Percentiles rank a stretch among this genome's conserved stretches.
Evolutionary conservation across 345 rosid genomes (phyloP).

Genomic region (Populus ilicifolia): DNA sequence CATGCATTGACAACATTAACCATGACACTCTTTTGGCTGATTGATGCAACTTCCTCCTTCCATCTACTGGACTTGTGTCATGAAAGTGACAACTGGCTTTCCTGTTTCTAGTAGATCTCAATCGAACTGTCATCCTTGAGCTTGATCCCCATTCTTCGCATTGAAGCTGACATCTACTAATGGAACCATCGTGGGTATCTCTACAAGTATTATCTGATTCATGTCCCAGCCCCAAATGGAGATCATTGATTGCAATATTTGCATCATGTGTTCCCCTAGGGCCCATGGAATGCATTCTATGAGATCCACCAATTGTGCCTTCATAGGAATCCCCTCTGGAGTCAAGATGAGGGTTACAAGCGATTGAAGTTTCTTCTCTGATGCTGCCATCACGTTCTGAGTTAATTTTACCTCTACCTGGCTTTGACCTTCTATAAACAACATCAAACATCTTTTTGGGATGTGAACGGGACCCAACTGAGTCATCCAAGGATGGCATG

Average conservation of each 20-base stretch:
- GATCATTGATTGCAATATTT: constrained; percentile 16
- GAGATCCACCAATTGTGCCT: constrained; percentile 36
- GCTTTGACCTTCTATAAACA: constrained; percentile 77
- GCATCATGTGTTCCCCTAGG: constrained; percentile 31
- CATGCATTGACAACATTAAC: constrained; percentile 74
- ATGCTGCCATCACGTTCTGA: constrained; percentile 33
- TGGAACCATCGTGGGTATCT: constrained; percentile 16
- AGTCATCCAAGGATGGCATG: constrained; percentile 27
- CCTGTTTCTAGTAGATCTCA: constrained; percentile 83
- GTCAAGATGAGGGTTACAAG: constrained; percentile 33
- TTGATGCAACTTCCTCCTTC: constrained; percentile 50
- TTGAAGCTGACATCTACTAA: constrained; percentile 40
- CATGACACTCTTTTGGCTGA: constrained; percentile 60
- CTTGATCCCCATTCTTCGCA: constrained; percentile 61
- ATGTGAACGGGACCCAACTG: constrained; percentile 29
- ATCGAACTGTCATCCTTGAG: constrained; percentile 58
- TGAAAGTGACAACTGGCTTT: constrained; percentile 52
- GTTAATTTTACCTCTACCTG: constrained; percentile 42
- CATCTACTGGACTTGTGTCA: constrained; percentile 55
- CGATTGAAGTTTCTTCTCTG: constrained; percentile 44
- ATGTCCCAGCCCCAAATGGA: constrained; percentile 25
- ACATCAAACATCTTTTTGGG: constrained; percentile 64
- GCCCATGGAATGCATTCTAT: constrained; percentile 33
- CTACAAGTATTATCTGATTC: constrained; percentile 32
- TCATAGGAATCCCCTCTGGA: constrained; percentile 33